These are phyloP conservation scores for Exophiala viscosa DNA, from an alignment of 2,329 filamentous ascomycete species.

Conservation along the genomic window DNA sequence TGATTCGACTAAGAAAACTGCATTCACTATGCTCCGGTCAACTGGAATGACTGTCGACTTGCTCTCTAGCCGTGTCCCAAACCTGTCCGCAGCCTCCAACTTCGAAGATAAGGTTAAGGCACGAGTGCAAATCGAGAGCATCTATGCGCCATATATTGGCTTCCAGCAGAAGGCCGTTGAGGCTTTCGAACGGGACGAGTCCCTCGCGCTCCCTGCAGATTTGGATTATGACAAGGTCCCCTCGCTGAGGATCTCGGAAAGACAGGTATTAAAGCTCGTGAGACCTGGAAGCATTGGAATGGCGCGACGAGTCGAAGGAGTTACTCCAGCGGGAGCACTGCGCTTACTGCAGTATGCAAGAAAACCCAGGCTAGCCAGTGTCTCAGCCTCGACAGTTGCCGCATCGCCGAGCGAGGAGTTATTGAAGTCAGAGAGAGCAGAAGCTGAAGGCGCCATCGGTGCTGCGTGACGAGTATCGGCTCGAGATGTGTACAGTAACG, in stretches of 20 bases:
- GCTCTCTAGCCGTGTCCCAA: conserved; percentile 47
- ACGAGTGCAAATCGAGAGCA: conserved; percentile 74
- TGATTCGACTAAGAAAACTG: conserved; percentile 65
- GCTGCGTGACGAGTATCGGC: neutral
- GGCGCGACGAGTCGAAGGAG: conserved; percentile 80
- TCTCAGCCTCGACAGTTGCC: neutral
- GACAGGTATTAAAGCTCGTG: conserved; percentile 63
- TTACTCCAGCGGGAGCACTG: conserved; percentile 46
- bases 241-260: conserved; percentile 78
- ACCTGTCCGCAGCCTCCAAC: conserved; percentile 35
- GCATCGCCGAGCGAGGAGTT: conserved; percentile 2
- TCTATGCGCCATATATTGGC: conserved; percentile 81
- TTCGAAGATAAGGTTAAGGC: conserved; percentile 59
- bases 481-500: neutral
- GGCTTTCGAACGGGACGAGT: conserved; percentile 72
- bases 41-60: conserved; percentile 54
- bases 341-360: conserved; percentile 43
- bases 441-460: neutral
- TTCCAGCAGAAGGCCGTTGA: conserved; percentile 65
- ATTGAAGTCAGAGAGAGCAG: conserved; percentile 2
- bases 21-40: conserved; percentile 74
- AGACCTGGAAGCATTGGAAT: conserved; percentile 83
- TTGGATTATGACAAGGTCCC: conserved; percentile 71
- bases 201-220: conserved; percentile 65
- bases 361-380: conserved; percentile 14